Conservation (phyloP, 768 basidiomycete genomes). For the Sporobolomyces pararoseus region DNA sequence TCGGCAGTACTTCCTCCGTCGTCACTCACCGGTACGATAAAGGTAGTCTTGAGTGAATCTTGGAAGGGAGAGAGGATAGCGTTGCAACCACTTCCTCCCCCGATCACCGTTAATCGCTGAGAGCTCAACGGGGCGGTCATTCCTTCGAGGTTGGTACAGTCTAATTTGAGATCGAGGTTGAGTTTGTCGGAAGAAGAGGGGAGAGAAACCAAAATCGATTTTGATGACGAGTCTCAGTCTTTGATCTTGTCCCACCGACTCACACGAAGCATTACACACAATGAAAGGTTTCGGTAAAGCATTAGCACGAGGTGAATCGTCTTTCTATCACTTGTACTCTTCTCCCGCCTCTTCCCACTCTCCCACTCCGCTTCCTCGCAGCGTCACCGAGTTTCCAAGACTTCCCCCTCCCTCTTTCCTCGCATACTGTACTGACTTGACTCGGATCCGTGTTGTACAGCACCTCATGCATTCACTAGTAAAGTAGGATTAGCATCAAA, state of each 20-base stretch:
- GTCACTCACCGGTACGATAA: conserved; percentile 33
- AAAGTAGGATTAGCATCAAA: conserved; percentile 88
- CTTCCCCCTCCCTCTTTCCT: not conserved
- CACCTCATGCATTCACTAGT: conserved; percentile 81
- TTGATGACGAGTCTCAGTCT: too few species aligned
- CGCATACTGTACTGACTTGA: not conserved
- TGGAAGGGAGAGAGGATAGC: conserved; percentile 19
- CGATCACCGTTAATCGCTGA: conserved; percentile 26
- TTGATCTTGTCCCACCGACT: too few species aligned
- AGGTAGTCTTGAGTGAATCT: conserved; percentile 1
- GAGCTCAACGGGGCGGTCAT: not conserved
- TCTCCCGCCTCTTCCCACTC: not conserved
- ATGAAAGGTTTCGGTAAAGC: conserved; percentile 85
- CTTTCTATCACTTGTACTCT: too few species aligned
- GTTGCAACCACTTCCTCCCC: conserved; percentile 38
- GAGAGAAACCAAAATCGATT: too few species aligned
- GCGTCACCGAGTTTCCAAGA: not conserved
- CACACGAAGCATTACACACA: conserved; percentile 30
- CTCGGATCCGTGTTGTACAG: conserved; percentile 54
- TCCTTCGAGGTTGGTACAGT: too few species aligned
- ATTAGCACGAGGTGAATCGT: conserved; percentile 64
- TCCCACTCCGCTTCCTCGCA: not conserved
- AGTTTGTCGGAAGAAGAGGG: too few species aligned
- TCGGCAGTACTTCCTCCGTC: conserved; percentile 35
- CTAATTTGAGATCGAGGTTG: too few species aligned